These are phyloP conservation scores for Penicillium aurantiogriseum DNA, from an alignment of 2,329 filamentous ascomycete genomes.

Conservation along the genomic window DNA sequence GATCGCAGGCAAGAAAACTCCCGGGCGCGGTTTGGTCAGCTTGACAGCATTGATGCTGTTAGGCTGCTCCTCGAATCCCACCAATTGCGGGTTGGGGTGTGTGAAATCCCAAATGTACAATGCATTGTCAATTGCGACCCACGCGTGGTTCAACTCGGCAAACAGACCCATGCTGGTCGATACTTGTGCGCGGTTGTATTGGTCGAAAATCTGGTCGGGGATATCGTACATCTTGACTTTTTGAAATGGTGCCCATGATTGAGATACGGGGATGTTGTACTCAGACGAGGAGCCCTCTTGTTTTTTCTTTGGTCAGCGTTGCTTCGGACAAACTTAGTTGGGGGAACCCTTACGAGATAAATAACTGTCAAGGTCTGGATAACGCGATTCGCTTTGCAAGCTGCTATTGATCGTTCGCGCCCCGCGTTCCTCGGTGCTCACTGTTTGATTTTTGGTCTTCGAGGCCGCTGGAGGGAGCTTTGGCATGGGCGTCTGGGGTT, in stretches of 20 bases:
- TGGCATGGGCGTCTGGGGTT: conserved; percentile 32
- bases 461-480: conserved; percentile 39
- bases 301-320: conserved; percentile 9
- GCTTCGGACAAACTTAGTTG: neutral
- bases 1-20: conserved; percentile 83
- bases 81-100: conserved; percentile 81
- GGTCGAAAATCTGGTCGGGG: conserved; percentile 86
- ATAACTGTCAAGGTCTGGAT: conserved; percentile 86
- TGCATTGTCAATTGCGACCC: conserved; percentile 92
- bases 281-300: conserved; percentile 86
- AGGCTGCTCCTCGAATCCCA: conserved; percentile 86
- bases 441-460: conserved; percentile 49
- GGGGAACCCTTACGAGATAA: conserved; percentile 70
- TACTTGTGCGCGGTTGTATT: conserved; percentile 83
- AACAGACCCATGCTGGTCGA: conserved; percentile 95
- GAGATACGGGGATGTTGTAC: conserved; percentile 71
- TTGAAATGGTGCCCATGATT: conserved; percentile 85
- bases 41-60: conserved; percentile 90
- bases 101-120: conserved; percentile 98
- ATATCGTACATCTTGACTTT: conserved; percentile 83
- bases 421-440: conserved; percentile 74
- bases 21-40: conserved; percentile 76
- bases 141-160: conserved; percentile 90
- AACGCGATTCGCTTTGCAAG: conserved; percentile 72
- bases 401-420: conserved; percentile 80